Conservation (phyloP, 2,329 filamentous ascomycete species). For the Xylaria hypoxylon region DNA sequence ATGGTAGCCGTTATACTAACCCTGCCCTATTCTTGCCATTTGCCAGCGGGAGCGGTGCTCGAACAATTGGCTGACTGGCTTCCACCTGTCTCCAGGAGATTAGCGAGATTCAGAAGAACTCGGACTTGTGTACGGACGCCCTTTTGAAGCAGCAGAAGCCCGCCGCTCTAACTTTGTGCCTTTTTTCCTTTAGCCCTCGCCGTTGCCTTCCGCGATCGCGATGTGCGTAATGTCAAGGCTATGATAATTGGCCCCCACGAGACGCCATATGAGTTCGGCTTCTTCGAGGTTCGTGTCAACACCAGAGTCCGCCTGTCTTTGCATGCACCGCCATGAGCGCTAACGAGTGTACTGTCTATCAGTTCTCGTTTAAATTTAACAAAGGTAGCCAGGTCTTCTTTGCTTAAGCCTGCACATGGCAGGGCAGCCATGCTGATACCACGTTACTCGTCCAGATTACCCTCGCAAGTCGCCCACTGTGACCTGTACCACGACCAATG, state of each 20-base stretch:
- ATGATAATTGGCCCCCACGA: conserved; percentile 93
- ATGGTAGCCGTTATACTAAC: conserved; percentile 59
- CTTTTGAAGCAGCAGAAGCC: not conserved
- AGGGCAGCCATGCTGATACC: conserved; percentile 22
- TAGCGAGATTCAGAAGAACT: conserved; percentile 82
- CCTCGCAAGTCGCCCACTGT: conserved; percentile 74
- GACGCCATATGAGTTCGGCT: conserved; percentile 96
- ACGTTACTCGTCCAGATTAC: conserved; percentile 73
- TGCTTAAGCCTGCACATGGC: conserved; percentile 5
- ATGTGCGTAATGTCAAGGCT: conserved; percentile 88
- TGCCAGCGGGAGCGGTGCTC: not conserved
- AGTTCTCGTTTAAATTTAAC: conserved; percentile 83
- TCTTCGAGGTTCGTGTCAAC: conserved; percentile 80
- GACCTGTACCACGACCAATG: conserved; percentile 84
- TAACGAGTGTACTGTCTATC: conserved; percentile 42
- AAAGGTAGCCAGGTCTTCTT: conserved; percentile 66
- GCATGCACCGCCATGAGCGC: conserved; percentile 27
- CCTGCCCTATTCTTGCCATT: conserved; percentile 28
- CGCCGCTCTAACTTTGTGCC: conserved; percentile 40
- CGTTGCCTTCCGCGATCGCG: conserved; percentile 86
- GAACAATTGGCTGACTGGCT: conserved; percentile 3
- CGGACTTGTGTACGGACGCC: conserved; percentile 78
- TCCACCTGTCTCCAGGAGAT: conserved; percentile 72
- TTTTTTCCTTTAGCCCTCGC: conserved; percentile 72
- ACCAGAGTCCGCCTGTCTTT: not conserved